These are phyloP conservation scores for Candida dubliniensis DNA, from an alignment of 1,139 yeast genomes.

Conservation along the genomic window DNA sequence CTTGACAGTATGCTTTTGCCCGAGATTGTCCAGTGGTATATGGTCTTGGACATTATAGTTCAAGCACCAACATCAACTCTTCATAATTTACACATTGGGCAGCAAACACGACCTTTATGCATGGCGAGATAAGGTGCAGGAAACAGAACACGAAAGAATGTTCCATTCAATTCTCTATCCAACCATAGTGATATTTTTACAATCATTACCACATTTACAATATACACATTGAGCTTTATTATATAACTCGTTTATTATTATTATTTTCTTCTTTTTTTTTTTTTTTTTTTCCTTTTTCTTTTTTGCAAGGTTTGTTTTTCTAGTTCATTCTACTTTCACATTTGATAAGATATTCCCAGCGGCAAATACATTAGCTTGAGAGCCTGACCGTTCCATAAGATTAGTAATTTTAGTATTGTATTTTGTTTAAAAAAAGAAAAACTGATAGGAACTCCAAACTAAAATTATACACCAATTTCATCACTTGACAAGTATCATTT, in stretches of 20 bases:
- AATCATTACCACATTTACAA: not conserved
- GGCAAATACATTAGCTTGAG: no score
- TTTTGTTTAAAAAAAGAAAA: no score
- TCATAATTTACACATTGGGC: no score
- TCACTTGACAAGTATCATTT: not conserved
- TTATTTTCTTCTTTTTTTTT: not conserved
- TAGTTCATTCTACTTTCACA: no score
- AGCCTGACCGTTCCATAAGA: no score
- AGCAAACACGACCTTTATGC: no score
- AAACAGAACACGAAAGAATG: slow-evolving; percentile 1
- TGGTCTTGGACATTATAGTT: not conserved
- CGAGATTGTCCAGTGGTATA: no score
- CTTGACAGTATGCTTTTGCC: no score
- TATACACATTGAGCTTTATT: not conserved
- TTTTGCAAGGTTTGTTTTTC: not conserved
- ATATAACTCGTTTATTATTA: not conserved
- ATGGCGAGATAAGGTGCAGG: not conserved
- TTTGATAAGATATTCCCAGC: no score
- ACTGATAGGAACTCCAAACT: no score
- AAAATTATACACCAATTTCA: no score
- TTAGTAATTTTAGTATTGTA: no score
- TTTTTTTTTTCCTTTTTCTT: not conserved
- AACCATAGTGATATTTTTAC: not conserved
- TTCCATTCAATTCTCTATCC: slow-evolving; percentile 5
- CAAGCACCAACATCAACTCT: not conserved